phyloP scores from a whole-genome alignment of 1,284 basidiomycete species.

The Malassezia arunalokei region DNA sequence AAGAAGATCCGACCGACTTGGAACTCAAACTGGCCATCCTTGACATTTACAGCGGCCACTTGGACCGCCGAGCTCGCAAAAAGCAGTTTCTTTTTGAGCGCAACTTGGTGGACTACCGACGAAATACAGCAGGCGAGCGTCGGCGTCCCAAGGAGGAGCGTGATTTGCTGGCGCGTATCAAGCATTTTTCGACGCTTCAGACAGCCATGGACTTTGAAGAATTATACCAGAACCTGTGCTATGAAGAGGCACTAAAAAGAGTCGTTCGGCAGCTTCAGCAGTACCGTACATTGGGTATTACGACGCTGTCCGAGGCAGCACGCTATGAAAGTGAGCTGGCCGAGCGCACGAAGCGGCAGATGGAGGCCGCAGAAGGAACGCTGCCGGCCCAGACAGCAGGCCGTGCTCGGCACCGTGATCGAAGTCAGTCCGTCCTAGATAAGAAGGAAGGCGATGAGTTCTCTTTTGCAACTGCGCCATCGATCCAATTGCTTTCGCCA shows the following conservation, averaged over 20 bases:
- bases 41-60: conserved; percentile 80
- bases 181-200: conserved; percentile 83
- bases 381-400: conserved; percentile 18
- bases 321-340: conserved; percentile 37
- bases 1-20: conserved; percentile 70
- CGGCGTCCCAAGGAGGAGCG: conserved; percentile 81
- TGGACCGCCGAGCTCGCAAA: conserved; percentile 73
- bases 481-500: conserved; percentile 34
- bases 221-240: conserved; percentile 72
- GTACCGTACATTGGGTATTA: conserved; percentile 38
- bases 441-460: conserved; percentile 21
- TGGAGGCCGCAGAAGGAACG: conserved; percentile 34
- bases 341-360: conserved; percentile 31
- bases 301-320: conserved; percentile 35
- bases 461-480: conserved; percentile 32
- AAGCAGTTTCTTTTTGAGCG: conserved; percentile 90
- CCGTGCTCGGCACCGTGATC: conserved; percentile 24
- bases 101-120: conserved; percentile 68
- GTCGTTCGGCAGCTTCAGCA: conserved; percentile 38
- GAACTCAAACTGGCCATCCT: conserved; percentile 76
- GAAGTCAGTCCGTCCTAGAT: conserved; percentile 19
- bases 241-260: conserved; percentile 40
- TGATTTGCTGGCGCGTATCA: conserved; percentile 74
- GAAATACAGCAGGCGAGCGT: conserved; percentile 82
- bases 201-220: conserved; percentile 82